These are phyloP conservation scores for Hypholoma sublateritium DNA, from an alignment of 768 basidiomycete species.

Conservation along the genomic window DNA sequence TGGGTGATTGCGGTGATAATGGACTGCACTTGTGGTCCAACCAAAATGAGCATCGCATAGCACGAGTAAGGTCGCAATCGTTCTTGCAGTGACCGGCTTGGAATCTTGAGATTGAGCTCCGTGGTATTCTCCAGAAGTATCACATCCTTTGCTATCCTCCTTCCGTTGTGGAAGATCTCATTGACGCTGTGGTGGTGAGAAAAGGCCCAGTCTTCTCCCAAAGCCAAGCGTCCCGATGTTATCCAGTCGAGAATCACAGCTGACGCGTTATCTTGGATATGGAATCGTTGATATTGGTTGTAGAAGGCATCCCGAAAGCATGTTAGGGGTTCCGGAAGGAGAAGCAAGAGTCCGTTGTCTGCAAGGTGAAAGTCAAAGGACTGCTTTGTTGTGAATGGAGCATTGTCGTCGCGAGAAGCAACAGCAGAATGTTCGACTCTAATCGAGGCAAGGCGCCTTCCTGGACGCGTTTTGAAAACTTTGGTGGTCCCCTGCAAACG, in stretches of 20 bases:
- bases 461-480: slow-evolving; percentile 81
- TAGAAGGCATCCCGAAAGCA: slow-evolving; percentile 87
- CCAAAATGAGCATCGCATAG: slow-evolving; percentile 84
- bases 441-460: slow-evolving; percentile 53
- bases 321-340: slow-evolving; percentile 91
- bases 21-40: slow-evolving; percentile 58
- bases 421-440: slow-evolving; percentile 1
- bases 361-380: slow-evolving; percentile 58
- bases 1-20: slow-evolving; percentile 48
- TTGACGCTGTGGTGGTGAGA: slow-evolving; percentile 83
- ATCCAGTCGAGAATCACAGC: slow-evolving; percentile 87
- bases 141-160: slow-evolving; percentile 72
- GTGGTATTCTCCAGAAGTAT: slow-evolving; percentile 65
- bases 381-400: slow-evolving; percentile 51
- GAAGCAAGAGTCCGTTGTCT: slow-evolving; percentile 58
- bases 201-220: slow-evolving; percentile 90
- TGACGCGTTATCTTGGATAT: slow-evolving; percentile 58
- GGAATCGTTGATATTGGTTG: slow-evolving; percentile 80
- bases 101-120: slow-evolving; percentile 25
- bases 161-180: slow-evolving; percentile 69
- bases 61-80: slow-evolving; percentile 81
- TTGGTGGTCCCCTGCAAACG: slow-evolving; percentile 82
- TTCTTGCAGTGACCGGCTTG: slow-evolving; percentile 51
- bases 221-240: slow-evolving; percentile 80
- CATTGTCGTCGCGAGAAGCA: not conserved